These are phyloP conservation scores for Candida labiduridarum DNA, from an alignment of 1,139 yeast species.

Conservation along the genomic window DNA sequence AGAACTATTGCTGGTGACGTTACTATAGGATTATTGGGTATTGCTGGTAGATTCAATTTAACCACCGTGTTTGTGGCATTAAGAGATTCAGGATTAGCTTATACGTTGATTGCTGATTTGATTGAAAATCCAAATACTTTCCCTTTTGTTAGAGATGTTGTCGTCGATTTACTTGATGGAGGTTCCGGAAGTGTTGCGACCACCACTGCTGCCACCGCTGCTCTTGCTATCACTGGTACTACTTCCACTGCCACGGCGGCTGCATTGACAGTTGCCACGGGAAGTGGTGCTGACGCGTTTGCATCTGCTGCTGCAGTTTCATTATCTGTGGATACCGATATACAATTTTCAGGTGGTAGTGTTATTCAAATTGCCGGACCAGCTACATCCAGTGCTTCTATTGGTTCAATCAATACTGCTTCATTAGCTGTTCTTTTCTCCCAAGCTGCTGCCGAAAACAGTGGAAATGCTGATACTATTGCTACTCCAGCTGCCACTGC, in stretches of 20 bases:
- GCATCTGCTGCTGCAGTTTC: not conserved
- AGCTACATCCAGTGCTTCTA: not conserved
- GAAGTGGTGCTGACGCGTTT: not conserved
- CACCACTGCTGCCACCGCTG: slow-evolving; percentile 7
- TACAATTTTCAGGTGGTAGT: not conserved
- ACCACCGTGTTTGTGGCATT: slow-evolving; percentile 37
- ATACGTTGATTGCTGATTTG: slow-evolving; percentile 29
- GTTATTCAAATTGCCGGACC: not conserved
- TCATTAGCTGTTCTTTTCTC: slow-evolving; percentile 9
- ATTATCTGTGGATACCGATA: not conserved
- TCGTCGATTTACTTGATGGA: slow-evolving; percentile 21
- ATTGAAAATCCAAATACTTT: slow-evolving; percentile 29
- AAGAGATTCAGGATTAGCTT: slow-evolving; percentile 38
- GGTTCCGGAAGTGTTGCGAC: not conserved
- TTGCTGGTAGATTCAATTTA: slow-evolving; percentile 24
- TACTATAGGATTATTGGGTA: slow-evolving; percentile 21
- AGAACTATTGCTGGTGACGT: slow-evolving; percentile 22
- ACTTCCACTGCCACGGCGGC: slow-evolving; percentile 5
- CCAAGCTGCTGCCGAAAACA: slow-evolving; percentile 7
- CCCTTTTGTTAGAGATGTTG: slow-evolving; percentile 29
- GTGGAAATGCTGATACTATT: not conserved
- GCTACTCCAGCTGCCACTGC: not conserved
- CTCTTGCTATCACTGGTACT: slow-evolving; percentile 6
- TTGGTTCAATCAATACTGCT: slow-evolving; percentile 8
- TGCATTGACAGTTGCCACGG: not conserved